Percentiles rank a stretch among this genome's conserved stretches.
phyloP scores from a whole-genome alignment of 768 basidiomycete species.

The Lactifluus echinatus region DNA sequence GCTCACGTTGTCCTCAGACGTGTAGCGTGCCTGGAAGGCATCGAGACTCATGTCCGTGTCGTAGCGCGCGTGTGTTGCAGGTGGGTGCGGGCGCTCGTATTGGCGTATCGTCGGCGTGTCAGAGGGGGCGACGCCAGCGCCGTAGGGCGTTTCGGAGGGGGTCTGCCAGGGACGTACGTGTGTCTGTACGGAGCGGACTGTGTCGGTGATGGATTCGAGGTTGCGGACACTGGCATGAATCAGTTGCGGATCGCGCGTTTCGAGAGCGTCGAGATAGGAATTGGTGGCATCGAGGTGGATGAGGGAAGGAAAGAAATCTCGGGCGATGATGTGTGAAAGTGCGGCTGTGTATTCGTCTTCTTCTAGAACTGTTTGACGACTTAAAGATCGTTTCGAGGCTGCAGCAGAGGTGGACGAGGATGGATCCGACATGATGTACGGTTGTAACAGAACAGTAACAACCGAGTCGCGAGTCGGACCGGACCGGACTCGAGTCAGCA shows the following conservation, averaged over 20 bases:
- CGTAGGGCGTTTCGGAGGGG: conserved; percentile 63
- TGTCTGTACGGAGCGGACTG: conserved; percentile 28
- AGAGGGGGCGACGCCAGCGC: conserved; percentile 39
- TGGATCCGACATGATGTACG: conserved; percentile 31
- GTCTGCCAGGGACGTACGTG: conserved; percentile 32
- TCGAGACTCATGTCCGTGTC: conserved; percentile 65
- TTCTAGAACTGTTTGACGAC: conserved; percentile 63
- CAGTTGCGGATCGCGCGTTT: conserved; percentile 65
- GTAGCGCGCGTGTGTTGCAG: conserved; percentile 49
- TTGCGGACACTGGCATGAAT: conserved; percentile 69
- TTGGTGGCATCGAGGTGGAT: conserved; percentile 85
- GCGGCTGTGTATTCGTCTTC: conserved; percentile 95
- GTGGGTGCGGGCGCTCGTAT: conserved; percentile 24
- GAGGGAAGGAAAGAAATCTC: conserved; percentile 96
- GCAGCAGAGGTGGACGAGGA: conserved; percentile 25
- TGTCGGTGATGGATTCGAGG: conserved; percentile 55
- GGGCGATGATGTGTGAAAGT: conserved; percentile 85
- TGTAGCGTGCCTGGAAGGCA: conserved; percentile 83
- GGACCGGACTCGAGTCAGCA: not conserved
- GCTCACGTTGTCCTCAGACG: conserved; percentile 95
- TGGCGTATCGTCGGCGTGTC: conserved; percentile 60
- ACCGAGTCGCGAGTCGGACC: no score
- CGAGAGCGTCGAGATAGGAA: conserved; percentile 72
- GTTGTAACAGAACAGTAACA: no score
- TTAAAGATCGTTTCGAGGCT: conserved; percentile 47